phyloP scores from a whole-genome alignment of 1,284 basidiomycete genomes.

The Mixia osmundae region DNA sequence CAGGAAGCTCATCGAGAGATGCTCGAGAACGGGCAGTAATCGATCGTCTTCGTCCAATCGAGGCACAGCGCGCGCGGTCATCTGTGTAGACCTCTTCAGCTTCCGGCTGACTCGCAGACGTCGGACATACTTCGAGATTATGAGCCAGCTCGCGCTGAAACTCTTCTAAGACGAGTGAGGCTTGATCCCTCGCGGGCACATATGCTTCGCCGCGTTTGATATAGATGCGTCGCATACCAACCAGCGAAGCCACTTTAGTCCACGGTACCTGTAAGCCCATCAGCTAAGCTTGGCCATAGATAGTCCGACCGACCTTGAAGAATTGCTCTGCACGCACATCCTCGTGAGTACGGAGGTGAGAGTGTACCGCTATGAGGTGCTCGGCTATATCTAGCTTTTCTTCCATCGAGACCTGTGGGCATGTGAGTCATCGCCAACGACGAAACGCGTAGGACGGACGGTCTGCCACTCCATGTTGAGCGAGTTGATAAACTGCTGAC shows the following conservation, averaged over 20 bases:
- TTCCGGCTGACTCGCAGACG: too few species aligned
- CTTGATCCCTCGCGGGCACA: slow-evolving; percentile 57
- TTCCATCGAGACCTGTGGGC: slow-evolving; percentile 31
- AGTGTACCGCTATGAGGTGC: slow-evolving; percentile 32
- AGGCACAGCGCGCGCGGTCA: slow-evolving; percentile 68
- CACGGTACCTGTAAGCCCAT: slow-evolving; percentile 34
- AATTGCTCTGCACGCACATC: slow-evolving; percentile 33
- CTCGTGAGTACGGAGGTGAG: slow-evolving; percentile 11
- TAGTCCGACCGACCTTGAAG: slow-evolving; percentile 38
- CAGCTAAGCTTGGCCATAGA: too few species aligned
- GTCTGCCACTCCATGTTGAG: slow-evolving; percentile 53
- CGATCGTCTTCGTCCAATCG: slow-evolving; percentile 91
- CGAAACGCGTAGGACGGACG: slow-evolving; percentile 25
- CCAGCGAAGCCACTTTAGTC: slow-evolving; percentile 80
- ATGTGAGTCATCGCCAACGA: neutral
- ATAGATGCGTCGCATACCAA: slow-evolving; percentile 61
- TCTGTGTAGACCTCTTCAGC: too few species aligned
- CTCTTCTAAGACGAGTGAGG: slow-evolving; percentile 70
- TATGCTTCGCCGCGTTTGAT: slow-evolving; percentile 69
- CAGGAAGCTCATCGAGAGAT: slow-evolving; percentile 82
- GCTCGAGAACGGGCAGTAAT: slow-evolving; percentile 68
- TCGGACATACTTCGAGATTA: slow-evolving; percentile 46
- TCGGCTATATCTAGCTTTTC: slow-evolving; percentile 34
- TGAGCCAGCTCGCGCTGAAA: slow-evolving; percentile 53
- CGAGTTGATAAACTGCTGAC: slow-evolving; percentile 44